Percentiles rank a stretch among this genome's conserved stretches.
phyloP scores from a whole-genome alignment of 2,329 filamentous ascomycete genomes.

The Eutypa lata region DNA sequence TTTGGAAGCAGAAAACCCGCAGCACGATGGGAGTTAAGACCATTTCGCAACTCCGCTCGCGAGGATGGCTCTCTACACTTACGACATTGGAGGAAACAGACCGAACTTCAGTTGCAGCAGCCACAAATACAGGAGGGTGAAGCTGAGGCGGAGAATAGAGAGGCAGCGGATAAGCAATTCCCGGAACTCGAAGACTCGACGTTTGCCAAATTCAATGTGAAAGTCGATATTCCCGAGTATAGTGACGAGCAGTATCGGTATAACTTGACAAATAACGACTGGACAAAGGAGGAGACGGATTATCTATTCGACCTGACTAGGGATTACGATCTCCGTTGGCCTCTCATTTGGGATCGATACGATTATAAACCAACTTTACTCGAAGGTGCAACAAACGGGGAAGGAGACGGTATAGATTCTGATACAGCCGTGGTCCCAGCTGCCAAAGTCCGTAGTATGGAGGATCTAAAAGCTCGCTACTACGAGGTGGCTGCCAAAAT shows the following conservation, averaged over 20 bases:
- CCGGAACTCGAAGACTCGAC: conserved; percentile 52
- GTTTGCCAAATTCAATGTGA: conserved; percentile 87
- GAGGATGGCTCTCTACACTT: conserved; percentile 64
- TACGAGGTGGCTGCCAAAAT: conserved; percentile 82
- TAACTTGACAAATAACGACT: conserved; percentile 70
- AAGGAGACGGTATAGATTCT: conserved; percentile 40
- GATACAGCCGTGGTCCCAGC: conserved; percentile 53
- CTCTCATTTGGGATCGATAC: conserved; percentile 89
- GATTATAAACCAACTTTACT: conserved; percentile 59
- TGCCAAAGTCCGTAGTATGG: conserved; percentile 64
- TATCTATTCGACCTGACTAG: conserved; percentile 74
- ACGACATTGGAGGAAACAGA: conserved; percentile 76
- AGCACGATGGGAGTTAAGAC: conserved; percentile 61
- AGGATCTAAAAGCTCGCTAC: conserved; percentile 88
- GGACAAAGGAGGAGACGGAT: conserved; percentile 91
- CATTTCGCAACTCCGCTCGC: conserved; percentile 77
- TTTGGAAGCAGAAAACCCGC: conserved; percentile 54
- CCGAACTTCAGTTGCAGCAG: conserved; percentile 33
- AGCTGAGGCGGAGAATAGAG: conserved; percentile 23
- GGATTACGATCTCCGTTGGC: conserved; percentile 86
- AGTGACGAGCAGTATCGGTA: conserved; percentile 82
- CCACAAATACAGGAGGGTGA: conserved; percentile 17
- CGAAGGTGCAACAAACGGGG: conserved; percentile 38
- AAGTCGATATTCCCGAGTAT: conserved; percentile 75
- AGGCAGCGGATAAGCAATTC: conserved; percentile 28